phyloP scores from a whole-genome alignment of 2,329 filamentous ascomycete species.

The Rhynchosporium graminicola region DNA sequence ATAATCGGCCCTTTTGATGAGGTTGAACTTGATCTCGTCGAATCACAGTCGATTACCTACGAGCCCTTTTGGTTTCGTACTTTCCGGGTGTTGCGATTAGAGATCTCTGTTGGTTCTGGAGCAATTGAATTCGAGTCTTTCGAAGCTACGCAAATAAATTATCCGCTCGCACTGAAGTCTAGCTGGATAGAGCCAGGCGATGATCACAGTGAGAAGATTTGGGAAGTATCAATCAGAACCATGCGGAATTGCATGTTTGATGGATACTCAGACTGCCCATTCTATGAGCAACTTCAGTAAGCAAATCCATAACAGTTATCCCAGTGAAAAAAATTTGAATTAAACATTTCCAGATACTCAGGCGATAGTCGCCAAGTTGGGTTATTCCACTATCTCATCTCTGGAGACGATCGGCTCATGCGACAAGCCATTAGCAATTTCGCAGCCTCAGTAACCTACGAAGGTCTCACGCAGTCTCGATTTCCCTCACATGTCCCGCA shows the following conservation, averaged over 20 bases:
- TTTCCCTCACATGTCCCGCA: slow-evolving; percentile 43
- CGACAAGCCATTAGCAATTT: slow-evolving; percentile 35
- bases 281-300: slow-evolving; percentile 38
- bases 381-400: slow-evolving; percentile 37
- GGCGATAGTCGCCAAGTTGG: slow-evolving; percentile 32
- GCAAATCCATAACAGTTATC: neutral
- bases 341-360: slow-evolving; percentile 26
- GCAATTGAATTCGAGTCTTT: slow-evolving; percentile 37
- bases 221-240: slow-evolving; percentile 39
- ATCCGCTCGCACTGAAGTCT: slow-evolving; percentile 42
- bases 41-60: slow-evolving; percentile 29
- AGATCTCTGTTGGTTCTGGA: slow-evolving; percentile 34
- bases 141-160: slow-evolving; percentile 41
- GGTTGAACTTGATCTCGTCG: slow-evolving; percentile 35
- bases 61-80: slow-evolving; percentile 48
- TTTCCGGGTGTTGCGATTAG: slow-evolving; percentile 42
- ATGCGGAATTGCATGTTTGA: slow-evolving; percentile 43
- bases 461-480: slow-evolving; percentile 42
- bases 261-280: slow-evolving; percentile 36
- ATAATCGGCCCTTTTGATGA: slow-evolving; percentile 45
- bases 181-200: slow-evolving; percentile 28
- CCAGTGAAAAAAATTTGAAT: neutral
- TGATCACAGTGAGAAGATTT: slow-evolving; percentile 25
- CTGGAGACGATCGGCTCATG: slow-evolving; percentile 35
- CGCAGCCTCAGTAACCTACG: slow-evolving; percentile 18